These are phyloP conservation scores for Saccharomyces hybrid DNA, from an alignment of 1,139 yeast species.

Conservation along the genomic window DNA sequence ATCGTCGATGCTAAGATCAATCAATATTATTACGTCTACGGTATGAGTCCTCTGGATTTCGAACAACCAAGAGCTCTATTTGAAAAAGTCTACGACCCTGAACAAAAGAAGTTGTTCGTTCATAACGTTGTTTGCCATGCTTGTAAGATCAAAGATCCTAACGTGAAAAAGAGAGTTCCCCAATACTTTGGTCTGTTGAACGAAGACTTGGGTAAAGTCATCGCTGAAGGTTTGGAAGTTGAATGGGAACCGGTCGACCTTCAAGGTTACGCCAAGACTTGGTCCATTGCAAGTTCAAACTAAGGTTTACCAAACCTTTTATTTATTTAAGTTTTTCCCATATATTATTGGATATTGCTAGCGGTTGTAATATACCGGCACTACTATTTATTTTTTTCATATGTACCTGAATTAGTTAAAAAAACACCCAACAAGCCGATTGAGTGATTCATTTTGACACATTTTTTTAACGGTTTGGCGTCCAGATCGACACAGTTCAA, in stretches of 20 bases:
- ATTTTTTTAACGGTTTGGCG: background rate
- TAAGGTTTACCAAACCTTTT: background rate
- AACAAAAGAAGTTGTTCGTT: slow-evolving; percentile 33
- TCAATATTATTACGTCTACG: slow-evolving; percentile 35
- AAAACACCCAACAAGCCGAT: background rate
- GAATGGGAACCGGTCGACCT: slow-evolving; percentile 30
- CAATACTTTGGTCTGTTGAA: slow-evolving; percentile 37
- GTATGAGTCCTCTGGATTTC: slow-evolving; percentile 37
- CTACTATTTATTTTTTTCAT: background rate
- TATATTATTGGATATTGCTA: no score
- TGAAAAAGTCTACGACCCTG: slow-evolving; percentile 34
- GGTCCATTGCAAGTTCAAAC: slow-evolving; percentile 9
- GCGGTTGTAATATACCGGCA: background rate
- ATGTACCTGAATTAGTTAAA: background rate
- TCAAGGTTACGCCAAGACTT: slow-evolving; percentile 29
- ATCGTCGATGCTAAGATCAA: slow-evolving; percentile 35
- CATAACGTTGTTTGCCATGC: slow-evolving; percentile 38
- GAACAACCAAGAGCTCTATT: slow-evolving; percentile 42
- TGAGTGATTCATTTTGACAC: background rate
- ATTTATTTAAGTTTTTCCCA: background rate
- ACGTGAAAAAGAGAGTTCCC: slow-evolving; percentile 36
- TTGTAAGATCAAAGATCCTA: slow-evolving; percentile 27
- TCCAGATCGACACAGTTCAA: background rate
- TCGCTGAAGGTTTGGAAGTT: slow-evolving; percentile 36
- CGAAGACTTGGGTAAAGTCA: slow-evolving; percentile 32